Evolutionary conservation across 495 filamentous ascomycete species (phyloP), one percentile per base, ranked within the genome.

Genomic region (Aspergillus cavernicola): DNA sequence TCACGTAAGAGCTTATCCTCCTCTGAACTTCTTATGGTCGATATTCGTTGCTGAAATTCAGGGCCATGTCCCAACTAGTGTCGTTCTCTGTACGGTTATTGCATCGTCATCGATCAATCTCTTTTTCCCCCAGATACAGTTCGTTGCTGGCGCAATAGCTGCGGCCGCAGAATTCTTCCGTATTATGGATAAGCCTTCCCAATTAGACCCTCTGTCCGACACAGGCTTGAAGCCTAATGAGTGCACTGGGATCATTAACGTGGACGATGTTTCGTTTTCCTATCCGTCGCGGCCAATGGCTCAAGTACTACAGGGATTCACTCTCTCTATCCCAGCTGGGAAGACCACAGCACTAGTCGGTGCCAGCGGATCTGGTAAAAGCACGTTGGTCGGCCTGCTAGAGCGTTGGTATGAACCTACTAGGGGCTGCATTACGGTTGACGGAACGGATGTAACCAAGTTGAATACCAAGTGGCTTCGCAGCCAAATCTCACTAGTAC

Each of bases 391-490:
- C 16, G 92, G 90, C 11, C 72, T 98, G 19, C 85, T 97, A 7
- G 90, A 96, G 66, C 79, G 93, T 26, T 97, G 96, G 64, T 98
- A 97, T 64, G 80, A 89, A 51, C 91, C 92, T 8, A 84, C 95
- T 16, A 80, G 79, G 42, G 92, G 92, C 23, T 68, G 80, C 18
- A 82, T 97, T 4, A 78, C 85, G 29, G 72, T 97, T 20, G 93
- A 97, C 60, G 92, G 86, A 6, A 84, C 88, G 53, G 85, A 93
- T 59, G 82, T 96, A 32, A 81, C 80, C 55, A 81, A 75, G 1
- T 69, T 97, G 52, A 97, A 97, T 64, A 76, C 97, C 40, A 83
- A 82, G 42, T 97, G 92, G 92, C 69, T 97, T 50, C 85, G 93
- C 28, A 87, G 91, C 63, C 88, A 96, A 50, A 89, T 98, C 49